Conservation (phyloP, 164 flowering plant genomes). For the Sextonia rubra region DNA sequence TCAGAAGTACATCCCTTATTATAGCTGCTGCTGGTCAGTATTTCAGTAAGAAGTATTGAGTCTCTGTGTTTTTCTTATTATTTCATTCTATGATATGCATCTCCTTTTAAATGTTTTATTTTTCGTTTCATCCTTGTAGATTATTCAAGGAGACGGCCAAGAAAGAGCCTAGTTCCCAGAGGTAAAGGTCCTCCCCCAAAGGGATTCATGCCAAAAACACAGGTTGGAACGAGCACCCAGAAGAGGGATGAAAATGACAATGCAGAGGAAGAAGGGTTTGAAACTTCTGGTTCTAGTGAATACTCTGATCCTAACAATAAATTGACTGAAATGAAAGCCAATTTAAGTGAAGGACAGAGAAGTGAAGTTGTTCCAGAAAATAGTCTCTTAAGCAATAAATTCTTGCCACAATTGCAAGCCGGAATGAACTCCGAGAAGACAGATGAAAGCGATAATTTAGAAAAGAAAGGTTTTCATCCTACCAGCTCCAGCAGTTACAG, state of each 20-base stretch:
- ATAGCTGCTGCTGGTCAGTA: constrained; percentile 51
- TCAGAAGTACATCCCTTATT: constrained; percentile 23
- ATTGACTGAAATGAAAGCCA: constrained; percentile 23
- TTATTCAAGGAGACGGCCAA: constrained; percentile 61
- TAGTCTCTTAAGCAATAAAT: constrained; percentile 22
- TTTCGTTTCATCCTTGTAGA: constrained; percentile 31
- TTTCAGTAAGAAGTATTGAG: not conserved
- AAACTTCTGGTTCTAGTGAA: constrained; percentile 20
- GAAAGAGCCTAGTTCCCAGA: constrained; percentile 43
- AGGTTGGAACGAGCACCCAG: constrained; percentile 39
- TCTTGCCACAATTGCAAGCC: constrained; percentile 39
- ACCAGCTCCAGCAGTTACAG: constrained; percentile 18
- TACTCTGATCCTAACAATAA: constrained; percentile 22
- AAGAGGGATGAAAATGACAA: constrained; percentile 41
- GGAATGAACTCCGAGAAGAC: constrained; percentile 45
- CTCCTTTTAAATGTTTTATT: not conserved
- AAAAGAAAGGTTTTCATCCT: constrained; percentile 30
- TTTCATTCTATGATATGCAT: not conserved
- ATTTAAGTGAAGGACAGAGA: constrained; percentile 18
- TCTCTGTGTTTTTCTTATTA: not conserved
- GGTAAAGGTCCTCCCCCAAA: constrained; percentile 46
- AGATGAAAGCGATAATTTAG: constrained; percentile 36
- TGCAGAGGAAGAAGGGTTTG: constrained; percentile 34
- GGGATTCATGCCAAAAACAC: constrained; percentile 53
- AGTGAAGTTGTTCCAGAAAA: constrained; percentile 14